Base-by-base conservation (phyloP, 176 grass and related monocot species). In the Neostapfia colusana region DNA sequence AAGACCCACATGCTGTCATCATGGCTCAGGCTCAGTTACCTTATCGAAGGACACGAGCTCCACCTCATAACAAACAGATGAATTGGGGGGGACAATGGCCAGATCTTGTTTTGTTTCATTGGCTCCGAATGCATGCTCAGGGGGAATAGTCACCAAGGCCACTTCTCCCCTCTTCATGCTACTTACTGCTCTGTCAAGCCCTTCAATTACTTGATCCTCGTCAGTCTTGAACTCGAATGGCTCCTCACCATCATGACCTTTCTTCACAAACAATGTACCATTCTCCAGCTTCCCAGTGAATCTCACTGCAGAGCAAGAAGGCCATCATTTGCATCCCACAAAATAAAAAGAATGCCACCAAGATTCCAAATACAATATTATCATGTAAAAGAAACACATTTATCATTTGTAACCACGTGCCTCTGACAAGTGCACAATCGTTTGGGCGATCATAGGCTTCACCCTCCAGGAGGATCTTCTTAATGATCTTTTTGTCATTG, bases 101-200 rank as follows among this genome's bases (percentile, higher is more conserved):
- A 90, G 58, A 81, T 92, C 93, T 63, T 92, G 85, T 59, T 68
- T 77, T 45, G 87, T 83, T 83, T 92, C 93, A 83, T 65, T 48
- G 31, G 82, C 55, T 51, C 82, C 76, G 54, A 92, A 97, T 13
- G 87, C 93, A 82, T 92, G 60, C 60, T 90, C 82, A 0, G 89
- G 84, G 49, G 86, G 74, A 77, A 95, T 85, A 70, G 89, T 92
- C 31, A 95, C 66, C 63, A 70, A 83, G 61, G 89, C 81, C 14
- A 92, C 81, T 77, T 95, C 92, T 66, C 89, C 92, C 81, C 77
- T 92, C 65, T 92, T 95, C 92, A 95, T 95, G 56, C 80, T 85
- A 74, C 79, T 53, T 46, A 95, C 89, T 77, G 89, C 92, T 82
- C 15, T 31, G 77, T 95, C 92, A 85, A 95, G 81, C 46, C 92